Percentiles rank a stretch among this genome's conserved stretches.
Conservation (phyloP, 2,329 filamentous ascomycete species). For the Neoscytalidium dimidiatum region DNA sequence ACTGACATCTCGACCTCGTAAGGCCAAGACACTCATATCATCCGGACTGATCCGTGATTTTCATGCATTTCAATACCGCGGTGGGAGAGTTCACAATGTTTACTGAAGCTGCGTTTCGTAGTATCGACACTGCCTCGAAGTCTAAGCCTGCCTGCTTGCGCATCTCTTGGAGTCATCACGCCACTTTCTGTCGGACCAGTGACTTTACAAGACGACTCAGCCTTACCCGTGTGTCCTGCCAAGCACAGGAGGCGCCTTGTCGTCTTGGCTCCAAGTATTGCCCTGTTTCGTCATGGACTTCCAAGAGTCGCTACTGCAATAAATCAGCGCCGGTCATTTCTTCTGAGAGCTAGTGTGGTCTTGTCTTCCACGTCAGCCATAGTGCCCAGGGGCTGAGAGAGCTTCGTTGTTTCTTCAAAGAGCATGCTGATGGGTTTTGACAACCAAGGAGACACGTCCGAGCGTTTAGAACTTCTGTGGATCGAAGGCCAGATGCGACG, state of each 20-base stretch:
- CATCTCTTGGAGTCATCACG: not conserved
- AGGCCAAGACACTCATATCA: no score
- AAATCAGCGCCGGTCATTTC: not conserved
- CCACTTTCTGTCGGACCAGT: not conserved
- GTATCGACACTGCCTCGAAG: not conserved
- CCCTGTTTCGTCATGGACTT: not conserved
- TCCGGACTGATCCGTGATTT: not conserved
- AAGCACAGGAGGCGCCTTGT: not conserved
- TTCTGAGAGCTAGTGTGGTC: not conserved
- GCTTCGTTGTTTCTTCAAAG: not conserved
- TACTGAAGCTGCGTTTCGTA: not conserved
- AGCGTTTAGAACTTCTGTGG: not conserved
- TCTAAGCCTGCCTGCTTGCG: not conserved
- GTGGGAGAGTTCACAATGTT: no score
- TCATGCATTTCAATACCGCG: no score
- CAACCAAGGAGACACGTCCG: not conserved
- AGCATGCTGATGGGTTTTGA: not conserved
- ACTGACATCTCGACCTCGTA: not conserved
- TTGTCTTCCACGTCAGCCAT: not conserved
- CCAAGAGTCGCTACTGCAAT: not conserved
- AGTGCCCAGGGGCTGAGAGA: not conserved
- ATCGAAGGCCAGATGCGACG: no score
- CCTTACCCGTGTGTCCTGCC: not conserved
- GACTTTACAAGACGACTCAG: not conserved
- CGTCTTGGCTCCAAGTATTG: not conserved